These are phyloP conservation scores for Cercospora sesami DNA, from an alignment of 2,329 filamentous ascomycete genomes.

Conservation along the genomic window DNA sequence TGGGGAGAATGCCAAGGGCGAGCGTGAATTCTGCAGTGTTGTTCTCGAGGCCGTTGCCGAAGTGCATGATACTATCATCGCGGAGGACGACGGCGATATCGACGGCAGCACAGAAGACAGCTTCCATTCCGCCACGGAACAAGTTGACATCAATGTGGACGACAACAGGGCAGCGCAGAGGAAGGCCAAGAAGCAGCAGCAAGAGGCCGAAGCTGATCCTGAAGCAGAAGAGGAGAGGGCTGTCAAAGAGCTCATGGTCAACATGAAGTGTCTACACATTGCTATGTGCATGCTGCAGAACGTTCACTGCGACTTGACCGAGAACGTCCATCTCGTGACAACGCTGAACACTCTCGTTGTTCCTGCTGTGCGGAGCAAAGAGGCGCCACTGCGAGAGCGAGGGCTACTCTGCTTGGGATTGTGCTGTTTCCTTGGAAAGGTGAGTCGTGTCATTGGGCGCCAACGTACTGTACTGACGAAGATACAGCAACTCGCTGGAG, in stretches of 20 bases:
- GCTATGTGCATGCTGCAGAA: constrained; percentile 97
- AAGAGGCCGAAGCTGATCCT: constrained; percentile 58
- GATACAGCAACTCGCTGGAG: constrained; percentile 72
- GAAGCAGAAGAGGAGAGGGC: constrained; percentile 68
- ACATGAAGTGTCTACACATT: constrained; percentile 97
- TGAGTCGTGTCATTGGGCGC: constrained; percentile 36
- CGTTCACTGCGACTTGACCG: constrained; percentile 80
- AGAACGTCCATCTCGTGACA: constrained; percentile 88
- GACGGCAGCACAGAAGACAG: constrained; percentile 62
- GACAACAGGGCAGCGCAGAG: constrained; percentile 31
- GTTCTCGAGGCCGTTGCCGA: constrained; percentile 93
- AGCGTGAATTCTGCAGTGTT: constrained; percentile 79
- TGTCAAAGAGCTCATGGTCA: constrained; percentile 88
- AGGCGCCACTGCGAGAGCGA: constrained; percentile 86
- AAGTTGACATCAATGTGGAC: constrained; percentile 67
- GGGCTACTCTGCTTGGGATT: constrained; percentile 87
- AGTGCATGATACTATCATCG: constrained; percentile 87
- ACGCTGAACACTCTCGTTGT: constrained; percentile 98
- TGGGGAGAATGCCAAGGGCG: constrained; percentile 69
- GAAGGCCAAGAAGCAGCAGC: constrained; percentile 42
- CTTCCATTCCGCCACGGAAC: constrained; percentile 90
- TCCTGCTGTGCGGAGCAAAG: constrained; percentile 88
- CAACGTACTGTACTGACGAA: constrained; percentile 13
- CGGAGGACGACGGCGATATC: constrained; percentile 60
- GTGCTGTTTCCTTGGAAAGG: constrained; percentile 85